Conservation (phyloP, 169 alveolate genomes). For the Plasmodium malariae region DNA sequence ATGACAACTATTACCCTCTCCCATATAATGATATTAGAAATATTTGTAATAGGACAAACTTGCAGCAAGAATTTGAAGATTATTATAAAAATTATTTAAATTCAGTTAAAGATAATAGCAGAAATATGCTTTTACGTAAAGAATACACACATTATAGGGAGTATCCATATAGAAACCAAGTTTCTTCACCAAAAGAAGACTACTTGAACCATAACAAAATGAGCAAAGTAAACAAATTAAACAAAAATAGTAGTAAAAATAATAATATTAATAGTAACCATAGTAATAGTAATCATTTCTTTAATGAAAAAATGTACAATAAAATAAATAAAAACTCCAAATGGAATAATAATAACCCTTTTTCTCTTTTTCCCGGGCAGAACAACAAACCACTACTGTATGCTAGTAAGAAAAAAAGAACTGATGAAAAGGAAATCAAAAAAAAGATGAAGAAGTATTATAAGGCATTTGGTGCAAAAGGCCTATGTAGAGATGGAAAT, state of each 20-base stretch:
- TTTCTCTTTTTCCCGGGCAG: constrained; percentile 9
- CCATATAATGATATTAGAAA: constrained; percentile 15
- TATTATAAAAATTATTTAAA: constrained; percentile 53
- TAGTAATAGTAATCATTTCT: not conserved
- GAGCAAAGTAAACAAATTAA: not conserved
- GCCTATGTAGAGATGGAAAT: constrained; percentile 2
- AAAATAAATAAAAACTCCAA: not conserved
- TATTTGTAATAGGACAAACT: constrained; percentile 1
- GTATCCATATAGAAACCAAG: not conserved
- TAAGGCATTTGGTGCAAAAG: not conserved
- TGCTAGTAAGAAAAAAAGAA: constrained; percentile 14
- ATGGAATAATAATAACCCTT: constrained; percentile 32
- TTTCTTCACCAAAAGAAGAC: constrained; percentile 1
- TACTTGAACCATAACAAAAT: not conserved
- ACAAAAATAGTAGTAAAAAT: not conserved
- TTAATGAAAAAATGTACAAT: not conserved
- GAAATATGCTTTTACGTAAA: constrained; percentile 16
- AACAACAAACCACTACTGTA: not conserved
- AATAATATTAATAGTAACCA: not conserved
- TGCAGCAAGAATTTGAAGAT: constrained; percentile 74
- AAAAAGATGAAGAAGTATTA: not conserved
- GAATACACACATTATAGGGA: constrained; percentile 7
- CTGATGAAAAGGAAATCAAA: constrained; percentile 1
- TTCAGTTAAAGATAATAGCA: constrained; percentile 5
- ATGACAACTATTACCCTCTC: constrained; percentile 27